Conservation (phyloP, 2,329 filamentous ascomycete genomes). For the Curvularia hawaiiensis region DNA sequence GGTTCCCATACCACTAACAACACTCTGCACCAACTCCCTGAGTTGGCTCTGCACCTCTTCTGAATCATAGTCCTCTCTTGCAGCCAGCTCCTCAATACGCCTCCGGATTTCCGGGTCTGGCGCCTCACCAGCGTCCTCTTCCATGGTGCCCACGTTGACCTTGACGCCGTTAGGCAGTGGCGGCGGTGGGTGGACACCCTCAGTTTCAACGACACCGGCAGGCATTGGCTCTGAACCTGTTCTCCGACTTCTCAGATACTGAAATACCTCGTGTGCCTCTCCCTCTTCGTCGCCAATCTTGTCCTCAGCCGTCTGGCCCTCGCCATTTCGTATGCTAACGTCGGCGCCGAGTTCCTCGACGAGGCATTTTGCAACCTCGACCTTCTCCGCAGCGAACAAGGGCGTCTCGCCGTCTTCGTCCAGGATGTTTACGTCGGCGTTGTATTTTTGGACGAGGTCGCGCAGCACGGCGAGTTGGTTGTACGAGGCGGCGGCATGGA, state of each 20-base stretch:
- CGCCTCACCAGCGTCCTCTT: conserved; percentile 58
- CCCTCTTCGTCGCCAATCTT: conserved; percentile 77
- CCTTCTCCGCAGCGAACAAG: conserved; percentile 87
- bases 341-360: conserved; percentile 83
- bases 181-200: conserved; percentile 54
- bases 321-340: conserved; percentile 66
- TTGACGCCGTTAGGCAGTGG: conserved; percentile 76
- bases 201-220: conserved; percentile 24
- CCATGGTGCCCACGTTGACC: conserved; percentile 78
- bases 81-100: conserved; percentile 86
- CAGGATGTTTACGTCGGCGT: conserved; percentile 77
- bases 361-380: conserved; percentile 76
- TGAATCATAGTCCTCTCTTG: conserved; percentile 80
- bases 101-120: conserved; percentile 83
- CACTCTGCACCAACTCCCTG: conserved; percentile 79
- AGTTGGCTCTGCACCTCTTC: conserved; percentile 80
- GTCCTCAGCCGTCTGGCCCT: conserved; percentile 80
- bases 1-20: conserved; percentile 69
- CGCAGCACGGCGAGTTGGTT: conserved; percentile 82
- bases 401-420: conserved; percentile 95
- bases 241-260: conserved; percentile 63
- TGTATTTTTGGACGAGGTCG: conserved; percentile 73
- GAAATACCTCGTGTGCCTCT: conserved; percentile 75
- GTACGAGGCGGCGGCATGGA: conserved; percentile 94
- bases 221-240: conserved; percentile 35